Percentiles rank a stretch among this genome's conserved stretches.
These are phyloP conservation scores for Gymnopilus junonius DNA, from an alignment of 768 basidiomycete species.

Conservation along the genomic window DNA sequence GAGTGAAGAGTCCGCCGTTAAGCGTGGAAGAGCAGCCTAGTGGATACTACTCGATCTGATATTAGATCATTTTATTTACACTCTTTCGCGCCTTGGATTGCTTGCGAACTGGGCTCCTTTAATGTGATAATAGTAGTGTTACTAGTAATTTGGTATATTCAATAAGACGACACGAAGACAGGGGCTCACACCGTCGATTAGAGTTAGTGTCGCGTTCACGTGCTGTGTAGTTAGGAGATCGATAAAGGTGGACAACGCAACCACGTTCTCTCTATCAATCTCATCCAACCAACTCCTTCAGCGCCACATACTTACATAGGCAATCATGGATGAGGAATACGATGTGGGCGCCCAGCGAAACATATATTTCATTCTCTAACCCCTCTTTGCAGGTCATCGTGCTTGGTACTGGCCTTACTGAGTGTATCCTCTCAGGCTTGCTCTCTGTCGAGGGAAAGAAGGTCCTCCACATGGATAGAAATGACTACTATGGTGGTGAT, in stretches of 20 bases:
- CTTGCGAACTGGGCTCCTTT: not conserved
- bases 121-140: constrained; percentile 5
- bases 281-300: constrained; percentile 26
- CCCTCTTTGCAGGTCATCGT: constrained; percentile 69
- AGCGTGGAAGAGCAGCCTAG: constrained; percentile 22
- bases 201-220: constrained; percentile 23
- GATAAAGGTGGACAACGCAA: constrained; percentile 27
- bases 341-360: constrained; percentile 59
- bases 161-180: not conserved
- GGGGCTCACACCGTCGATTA: not conserved
- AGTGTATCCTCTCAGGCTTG: constrained; percentile 97
- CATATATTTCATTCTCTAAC: not conserved
- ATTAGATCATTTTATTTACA: not conserved
- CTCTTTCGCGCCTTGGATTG: not conserved
- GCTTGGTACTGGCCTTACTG: constrained; percentile 96
- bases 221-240: constrained; percentile 25
- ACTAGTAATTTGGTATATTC: not conserved
- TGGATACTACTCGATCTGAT: not conserved
- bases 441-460: constrained; percentile 99
- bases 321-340: constrained; percentile 97
- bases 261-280: constrained; percentile 17
- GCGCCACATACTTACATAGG: constrained; percentile 21
- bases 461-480: constrained; percentile 98
- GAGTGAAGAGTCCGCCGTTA: constrained; percentile 28
- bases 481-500: constrained; percentile 99